A percentile compares a stretch with the other conserved stretches of the same genome.
phyloP scores from a whole-genome alignment of 2,329 filamentous ascomycete genomes.

The Scleromitrula shiraiana region DNA sequence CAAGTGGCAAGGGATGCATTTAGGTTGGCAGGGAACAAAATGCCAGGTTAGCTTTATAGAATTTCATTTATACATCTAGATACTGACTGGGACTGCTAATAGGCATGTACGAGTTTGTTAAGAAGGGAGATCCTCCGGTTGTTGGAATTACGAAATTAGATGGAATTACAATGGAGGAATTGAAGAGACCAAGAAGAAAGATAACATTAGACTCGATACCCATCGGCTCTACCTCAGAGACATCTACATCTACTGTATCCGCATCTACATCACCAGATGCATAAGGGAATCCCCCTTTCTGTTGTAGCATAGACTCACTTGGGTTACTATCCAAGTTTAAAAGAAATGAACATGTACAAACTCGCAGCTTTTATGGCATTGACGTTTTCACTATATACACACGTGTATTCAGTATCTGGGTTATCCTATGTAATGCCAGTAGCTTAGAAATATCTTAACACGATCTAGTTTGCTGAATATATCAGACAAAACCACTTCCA shows the following conservation, averaged over 20 bases:
- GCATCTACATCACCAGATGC: slow-evolving; percentile 23
- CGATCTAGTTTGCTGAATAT: no score
- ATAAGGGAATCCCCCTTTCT: slow-evolving; percentile 13
- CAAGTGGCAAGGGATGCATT: slow-evolving; percentile 91
- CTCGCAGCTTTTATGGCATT: neutral
- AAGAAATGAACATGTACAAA: slow-evolving; percentile 1
- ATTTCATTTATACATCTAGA: neutral
- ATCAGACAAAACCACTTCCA: no score
- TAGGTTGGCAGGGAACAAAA: slow-evolving; percentile 85
- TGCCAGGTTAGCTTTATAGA: slow-evolving; percentile 60
- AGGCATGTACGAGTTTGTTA: slow-evolving; percentile 89
- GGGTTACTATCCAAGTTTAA: neutral
- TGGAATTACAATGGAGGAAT: slow-evolving; percentile 71
- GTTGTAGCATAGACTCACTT: slow-evolving; percentile 7
- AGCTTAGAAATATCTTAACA: no score
- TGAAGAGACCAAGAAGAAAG: slow-evolving; percentile 68
- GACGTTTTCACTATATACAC: no score
- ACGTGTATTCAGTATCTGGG: no score
- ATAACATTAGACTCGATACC: slow-evolving; percentile 22
- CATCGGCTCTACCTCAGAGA: slow-evolving; percentile 13
- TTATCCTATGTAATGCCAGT: no score
- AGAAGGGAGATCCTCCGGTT: slow-evolving; percentile 80
- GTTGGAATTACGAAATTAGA: slow-evolving; percentile 88
- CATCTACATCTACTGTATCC: slow-evolving; percentile 17
- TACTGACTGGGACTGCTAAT: slow-evolving; percentile 20